These are phyloP conservation scores for Actinidia arguta DNA, from an alignment of 179 eudicot species.

Conservation along the genomic window DNA sequence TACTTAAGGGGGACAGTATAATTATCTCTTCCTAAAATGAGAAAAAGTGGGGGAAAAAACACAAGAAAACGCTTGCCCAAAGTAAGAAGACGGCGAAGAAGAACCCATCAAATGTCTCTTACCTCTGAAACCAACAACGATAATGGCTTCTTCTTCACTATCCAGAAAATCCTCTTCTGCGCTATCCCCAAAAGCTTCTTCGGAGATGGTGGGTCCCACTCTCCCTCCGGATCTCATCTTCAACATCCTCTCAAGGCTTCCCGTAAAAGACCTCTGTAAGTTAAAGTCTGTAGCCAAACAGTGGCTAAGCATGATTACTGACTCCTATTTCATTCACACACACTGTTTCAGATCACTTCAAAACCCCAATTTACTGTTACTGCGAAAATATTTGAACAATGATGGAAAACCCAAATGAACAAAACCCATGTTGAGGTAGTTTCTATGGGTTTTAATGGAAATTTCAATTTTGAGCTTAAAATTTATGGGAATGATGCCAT, in stretches of 20 bases:
- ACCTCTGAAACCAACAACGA: neutral
- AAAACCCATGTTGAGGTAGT: conserved; percentile 7
- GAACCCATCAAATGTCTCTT: neutral
- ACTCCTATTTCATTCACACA: conserved; percentile 20
- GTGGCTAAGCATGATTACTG: conserved; percentile 25
- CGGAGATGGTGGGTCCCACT: neutral
- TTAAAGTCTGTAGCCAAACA: conserved; percentile 29
- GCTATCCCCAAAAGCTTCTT: neutral
- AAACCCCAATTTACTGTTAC: conserved; percentile 23
- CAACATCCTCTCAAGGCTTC: conserved; percentile 31
- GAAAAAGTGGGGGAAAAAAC: neutral
- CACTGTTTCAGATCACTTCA: conserved; percentile 18
- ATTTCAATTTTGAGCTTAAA: neutral
- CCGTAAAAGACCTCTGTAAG: conserved; percentile 25
- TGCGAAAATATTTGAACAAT: neutral
- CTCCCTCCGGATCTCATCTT: conserved; percentile 25
- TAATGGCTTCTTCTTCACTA: neutral
- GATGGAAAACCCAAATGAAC: neutral
- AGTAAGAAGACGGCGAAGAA: neutral
- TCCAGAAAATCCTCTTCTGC: conserved; percentile 18
- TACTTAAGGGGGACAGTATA: no score
- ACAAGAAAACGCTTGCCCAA: neutral
- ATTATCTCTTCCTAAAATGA: no score
- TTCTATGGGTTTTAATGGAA: conserved; percentile 17
- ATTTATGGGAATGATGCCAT: conserved; percentile 4